phyloP scores from a whole-genome alignment of 164 flowering plant genomes.

The Kalanchoe fedtschenkoi region DNA sequence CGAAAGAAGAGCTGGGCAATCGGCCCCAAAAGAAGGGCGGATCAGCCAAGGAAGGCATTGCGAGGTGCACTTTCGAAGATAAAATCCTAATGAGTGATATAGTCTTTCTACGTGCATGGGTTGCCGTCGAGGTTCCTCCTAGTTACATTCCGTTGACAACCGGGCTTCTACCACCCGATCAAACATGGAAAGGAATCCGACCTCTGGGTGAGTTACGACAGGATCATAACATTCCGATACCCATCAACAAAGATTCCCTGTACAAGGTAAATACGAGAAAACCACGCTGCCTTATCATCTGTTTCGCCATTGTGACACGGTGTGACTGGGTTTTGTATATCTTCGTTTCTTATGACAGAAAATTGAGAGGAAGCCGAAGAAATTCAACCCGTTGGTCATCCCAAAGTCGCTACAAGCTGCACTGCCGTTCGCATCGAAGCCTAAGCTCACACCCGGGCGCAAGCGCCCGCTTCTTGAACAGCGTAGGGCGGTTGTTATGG shows the following conservation, averaged over 20 bases:
- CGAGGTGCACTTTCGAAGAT: slow-evolving; percentile 98
- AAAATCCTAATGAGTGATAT: slow-evolving; percentile 86
- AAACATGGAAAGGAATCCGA: slow-evolving; percentile 86
- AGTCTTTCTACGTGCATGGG: slow-evolving; percentile 84
- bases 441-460: slow-evolving; percentile 42
- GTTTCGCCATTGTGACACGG: neutral
- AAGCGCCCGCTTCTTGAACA: slow-evolving; percentile 33
- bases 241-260: slow-evolving; percentile 84
- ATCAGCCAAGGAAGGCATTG: slow-evolving; percentile 60
- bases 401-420: slow-evolving; percentile 62
- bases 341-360: slow-evolving; percentile 27
- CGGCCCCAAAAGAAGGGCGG: slow-evolving; percentile 55
- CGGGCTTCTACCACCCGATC: slow-evolving; percentile 74
- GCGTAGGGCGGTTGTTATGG: slow-evolving; percentile 74
- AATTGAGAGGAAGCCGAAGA: slow-evolving; percentile 74
- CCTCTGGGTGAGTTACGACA: slow-evolving; percentile 70
- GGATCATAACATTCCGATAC: slow-evolving; percentile 56
- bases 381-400: slow-evolving; percentile 81
- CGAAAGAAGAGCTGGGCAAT: slow-evolving; percentile 72
- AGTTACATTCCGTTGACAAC: slow-evolving; percentile 79
- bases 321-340: neutral
- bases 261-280: slow-evolving; percentile 85
- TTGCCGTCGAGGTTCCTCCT: slow-evolving; percentile 66
- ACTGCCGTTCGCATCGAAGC: slow-evolving; percentile 86
- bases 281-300: neutral